Percentiles rank a stretch among this genome's conserved stretches.
Evolutionary conservation across 768 basidiomycete species (phyloP).

Genomic region (Auricularia cornea): DNA sequence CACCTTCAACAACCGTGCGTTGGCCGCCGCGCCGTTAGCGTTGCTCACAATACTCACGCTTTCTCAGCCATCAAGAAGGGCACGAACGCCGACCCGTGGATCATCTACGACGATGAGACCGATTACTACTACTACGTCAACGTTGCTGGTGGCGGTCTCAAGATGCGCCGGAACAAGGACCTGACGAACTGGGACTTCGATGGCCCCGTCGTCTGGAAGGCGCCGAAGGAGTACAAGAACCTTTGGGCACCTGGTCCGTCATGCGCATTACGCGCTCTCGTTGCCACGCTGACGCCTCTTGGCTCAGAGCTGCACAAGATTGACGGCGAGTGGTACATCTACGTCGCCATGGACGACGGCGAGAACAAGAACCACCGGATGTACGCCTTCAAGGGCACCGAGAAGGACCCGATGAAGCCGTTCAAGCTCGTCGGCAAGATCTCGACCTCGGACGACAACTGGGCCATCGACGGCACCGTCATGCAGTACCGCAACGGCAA

Average conservation of each 20-base stretch:
- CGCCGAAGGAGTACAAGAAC: not conserved
- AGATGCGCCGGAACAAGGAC: too few relatives aligned
- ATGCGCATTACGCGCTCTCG: not conserved
- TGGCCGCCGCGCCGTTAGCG: too few relatives aligned
- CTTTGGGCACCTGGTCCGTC: not conserved
- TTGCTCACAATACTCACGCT: too few relatives aligned
- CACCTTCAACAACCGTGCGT: too few relatives aligned
- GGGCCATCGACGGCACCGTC: not conserved
- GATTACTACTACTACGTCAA: too few relatives aligned
- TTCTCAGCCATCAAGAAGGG: too few relatives aligned
- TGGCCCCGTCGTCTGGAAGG: not conserved
- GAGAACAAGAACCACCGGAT: not conserved
- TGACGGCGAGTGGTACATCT: not conserved
- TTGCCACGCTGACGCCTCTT: not conserved
- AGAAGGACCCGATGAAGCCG: not conserved
- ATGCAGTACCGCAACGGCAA: not conserved
- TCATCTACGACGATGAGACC: too few relatives aligned
- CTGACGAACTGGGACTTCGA: not conserved
- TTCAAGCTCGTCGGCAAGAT: conserved; percentile 1
- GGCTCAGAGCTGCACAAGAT: not conserved
- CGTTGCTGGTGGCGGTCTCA: too few relatives aligned
- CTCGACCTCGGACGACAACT: not conserved
- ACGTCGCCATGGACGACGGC: not conserved
- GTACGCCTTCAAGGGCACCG: not conserved
- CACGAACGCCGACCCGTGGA: too few relatives aligned